These are phyloP conservation scores for Limnanthes douglasii DNA, from an alignment of 345 rosid species.

Conservation along the genomic window DNA sequence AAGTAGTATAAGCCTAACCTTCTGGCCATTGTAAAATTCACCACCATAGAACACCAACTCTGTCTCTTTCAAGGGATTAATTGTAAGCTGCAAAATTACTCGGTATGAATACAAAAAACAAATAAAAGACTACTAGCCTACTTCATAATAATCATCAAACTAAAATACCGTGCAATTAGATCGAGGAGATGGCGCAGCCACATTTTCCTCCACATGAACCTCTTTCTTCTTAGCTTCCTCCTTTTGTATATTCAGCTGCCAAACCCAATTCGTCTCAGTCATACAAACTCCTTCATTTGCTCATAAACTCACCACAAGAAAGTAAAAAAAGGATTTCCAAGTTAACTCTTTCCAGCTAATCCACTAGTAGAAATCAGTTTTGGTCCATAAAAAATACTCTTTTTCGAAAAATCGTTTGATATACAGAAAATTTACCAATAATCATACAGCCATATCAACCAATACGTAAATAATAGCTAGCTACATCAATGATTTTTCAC, in stretches of 20 bases:
- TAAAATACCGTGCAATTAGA: slow-evolving; percentile 64
- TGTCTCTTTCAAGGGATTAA: slow-evolving; percentile 79
- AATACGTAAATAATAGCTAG: too few relatives aligned
- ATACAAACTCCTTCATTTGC: too few relatives aligned
- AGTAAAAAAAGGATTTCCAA: too few relatives aligned
- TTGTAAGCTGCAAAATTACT: slow-evolving; percentile 30
- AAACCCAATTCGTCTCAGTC: too few relatives aligned
- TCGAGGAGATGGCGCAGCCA: slow-evolving; percentile 78
- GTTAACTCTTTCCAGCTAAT: too few relatives aligned
- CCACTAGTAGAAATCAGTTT: too few relatives aligned
- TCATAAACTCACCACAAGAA: too few relatives aligned
- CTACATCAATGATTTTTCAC: too few relatives aligned
- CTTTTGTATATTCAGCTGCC: slow-evolving; percentile 62
- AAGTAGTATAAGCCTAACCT: slow-evolving; percentile 26
- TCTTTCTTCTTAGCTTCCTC: slow-evolving; percentile 97
- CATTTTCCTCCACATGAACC: slow-evolving; percentile 77
- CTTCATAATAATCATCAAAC: background rate
- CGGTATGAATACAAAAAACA: background rate
- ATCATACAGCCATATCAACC: too few relatives aligned
- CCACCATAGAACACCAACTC: slow-evolving; percentile 83
- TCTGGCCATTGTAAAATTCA: slow-evolving; percentile 86
- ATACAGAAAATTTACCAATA: too few relatives aligned
- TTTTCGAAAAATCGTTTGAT: too few relatives aligned
- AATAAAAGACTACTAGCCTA: background rate
- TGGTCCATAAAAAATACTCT: too few relatives aligned